Evolutionary conservation across 306 rosid species (phyloP), one percentile per base, ranked within the genome.

Genomic region (Pyrus bretschneideri): DNA sequence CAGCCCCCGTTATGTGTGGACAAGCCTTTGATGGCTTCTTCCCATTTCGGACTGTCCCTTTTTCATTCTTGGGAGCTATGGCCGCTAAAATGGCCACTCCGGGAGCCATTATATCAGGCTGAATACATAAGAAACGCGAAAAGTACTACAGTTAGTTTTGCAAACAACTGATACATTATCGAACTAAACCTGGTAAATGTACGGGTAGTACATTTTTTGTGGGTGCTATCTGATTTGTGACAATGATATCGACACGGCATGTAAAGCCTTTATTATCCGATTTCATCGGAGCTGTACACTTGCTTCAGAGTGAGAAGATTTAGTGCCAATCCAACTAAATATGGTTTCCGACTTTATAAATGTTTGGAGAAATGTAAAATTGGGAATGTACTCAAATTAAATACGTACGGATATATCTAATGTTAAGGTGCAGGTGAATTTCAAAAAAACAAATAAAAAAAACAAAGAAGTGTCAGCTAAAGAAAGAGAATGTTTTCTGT

Each of bases 41-140:
- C 46, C 93, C 93, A 9, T 79, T 15, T 40, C 93, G 93, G 69
- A 83, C 81, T 35, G 86, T 84, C 49, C 91, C 93, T 12, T 82
- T 79, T 54, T 90, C 97, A 15, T 71, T 85, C 35, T 60, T 30
- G n/a, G 98, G 96, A 74, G 81, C 61, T 40, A 83, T 38, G 45
- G 96, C 95, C 69, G 89, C 98, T 75, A 95, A 85, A 85, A 95
- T 90, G 76, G 89, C 79, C 78, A 85, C 84, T 71, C 98, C 98
- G 3, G 97, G 97, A 68, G 97, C 97, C 90, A 86, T 88, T 69
- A 95, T 83, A 75, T 95, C 98, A 0, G 98, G 98, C 98, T 95
- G 90, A 59, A 74, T 23, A 78, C 58, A 49, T 40, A 2, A 23
- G 52, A 60, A 55, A 49, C 74, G 23, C 19, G 23, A 49, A 42